Evolutionary conservation across 1,284 basidiomycete species (phyloP).

Genomic region (Lignosus rhinocerotis): DNA sequence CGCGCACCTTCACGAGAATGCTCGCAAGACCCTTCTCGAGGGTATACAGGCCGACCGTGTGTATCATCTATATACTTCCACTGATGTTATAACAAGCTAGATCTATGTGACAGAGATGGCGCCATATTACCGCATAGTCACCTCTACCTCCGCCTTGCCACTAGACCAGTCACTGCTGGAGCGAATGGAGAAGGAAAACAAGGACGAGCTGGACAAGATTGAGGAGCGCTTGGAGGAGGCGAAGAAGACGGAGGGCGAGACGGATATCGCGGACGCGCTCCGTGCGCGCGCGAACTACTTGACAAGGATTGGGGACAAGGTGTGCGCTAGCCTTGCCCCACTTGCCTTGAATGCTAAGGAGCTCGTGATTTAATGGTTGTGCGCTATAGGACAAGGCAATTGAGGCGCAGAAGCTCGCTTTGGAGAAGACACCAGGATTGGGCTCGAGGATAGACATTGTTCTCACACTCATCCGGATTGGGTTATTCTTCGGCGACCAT

Average conservation of each 20-base stretch:
- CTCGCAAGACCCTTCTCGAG: slow-evolving; percentile 66
- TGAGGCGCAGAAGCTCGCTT: slow-evolving; percentile 80
- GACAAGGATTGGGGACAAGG: slow-evolving; percentile 92
- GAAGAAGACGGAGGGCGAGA: slow-evolving; percentile 90
- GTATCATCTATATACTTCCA: slow-evolving; percentile 29
- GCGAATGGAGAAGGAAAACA: slow-evolving; percentile 76
- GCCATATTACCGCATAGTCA: slow-evolving; percentile 70
- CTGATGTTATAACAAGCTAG: background rate
- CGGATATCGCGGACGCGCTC: slow-evolving; percentile 88
- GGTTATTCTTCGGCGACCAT: slow-evolving; percentile 89
- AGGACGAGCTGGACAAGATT: slow-evolving; percentile 73
- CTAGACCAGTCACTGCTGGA: slow-evolving; percentile 64
- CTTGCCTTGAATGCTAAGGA: background rate
- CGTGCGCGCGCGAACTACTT: slow-evolving; percentile 87
- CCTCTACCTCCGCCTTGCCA: slow-evolving; percentile 46
- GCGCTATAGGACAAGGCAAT: slow-evolving; percentile 66
- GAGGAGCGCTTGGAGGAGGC: slow-evolving; percentile 85
- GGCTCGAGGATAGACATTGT: slow-evolving; percentile 94
- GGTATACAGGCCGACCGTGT: slow-evolving; percentile 86
- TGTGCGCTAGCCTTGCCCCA: slow-evolving; percentile 32
- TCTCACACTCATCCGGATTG: slow-evolving; percentile 86
- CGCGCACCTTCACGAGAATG: slow-evolving; percentile 63
- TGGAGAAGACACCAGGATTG: slow-evolving; percentile 91
- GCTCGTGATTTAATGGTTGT: background rate
- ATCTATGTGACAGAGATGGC: slow-evolving; percentile 65